Base-by-base conservation (phyloP, 2,329 filamentous ascomycete genomes). In the Penicillium sp. region DNA sequence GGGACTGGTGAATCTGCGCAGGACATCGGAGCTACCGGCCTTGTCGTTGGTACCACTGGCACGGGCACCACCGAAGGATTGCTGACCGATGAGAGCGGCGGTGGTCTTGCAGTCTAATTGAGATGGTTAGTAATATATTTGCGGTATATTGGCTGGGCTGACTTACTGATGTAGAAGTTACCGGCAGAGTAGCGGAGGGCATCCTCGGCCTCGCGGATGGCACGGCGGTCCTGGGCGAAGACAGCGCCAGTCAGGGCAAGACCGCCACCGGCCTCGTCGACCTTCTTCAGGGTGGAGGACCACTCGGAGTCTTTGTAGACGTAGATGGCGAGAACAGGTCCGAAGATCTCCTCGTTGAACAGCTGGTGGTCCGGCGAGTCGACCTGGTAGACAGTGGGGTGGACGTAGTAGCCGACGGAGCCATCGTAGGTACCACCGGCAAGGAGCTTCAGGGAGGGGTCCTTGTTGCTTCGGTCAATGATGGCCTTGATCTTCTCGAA, bases 301-400 rank as follows among this genome's bases (percentile, higher is more conserved):
- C 88, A 89, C 39, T 85, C 81, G 15, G 72, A 73, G 66, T 95
- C 90, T 50, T 90, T 86, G 75, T 93, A 95, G 56, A 92, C 82
- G 70, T 94, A 84, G 3, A 87, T 75, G 15, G 83, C 81, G 36
- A 93, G 78, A 30, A 93, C 78, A 20, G 89, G 89, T 1, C 89
- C 90, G 71, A 95, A 95, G 59, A 94, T 84, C 73, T 95, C 90
- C 39, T 83, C 86, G 52, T 80, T 84, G 52, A 95, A 79, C 62
- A 92, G 84, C 55, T 80, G 79, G 77, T 94, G 90, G 50, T 80
- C 73, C 0, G 88, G 84, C 70, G 87, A 85, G 44, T 79, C 84
- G 34, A 89, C 87, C 53, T 80, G 73, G 78, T 92, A 94, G 66
- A 95, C 81, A 54, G 90, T 93, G 3, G 90, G 90, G 71, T 89